Conservation (phyloP, 441 rosid species). For the Gossypium davidsonii region DNA sequence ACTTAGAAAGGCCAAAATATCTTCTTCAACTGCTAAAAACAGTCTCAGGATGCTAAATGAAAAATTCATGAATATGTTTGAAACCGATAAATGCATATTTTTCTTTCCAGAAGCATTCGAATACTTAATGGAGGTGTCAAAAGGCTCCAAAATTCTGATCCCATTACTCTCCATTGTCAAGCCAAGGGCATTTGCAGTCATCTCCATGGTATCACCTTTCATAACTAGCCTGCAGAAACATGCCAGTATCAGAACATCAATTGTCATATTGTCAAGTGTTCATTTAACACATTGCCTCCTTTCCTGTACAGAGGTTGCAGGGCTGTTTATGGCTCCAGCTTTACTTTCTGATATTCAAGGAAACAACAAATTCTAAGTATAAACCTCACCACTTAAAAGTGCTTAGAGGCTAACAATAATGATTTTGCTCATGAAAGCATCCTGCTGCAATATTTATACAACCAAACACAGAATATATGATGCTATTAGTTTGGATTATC, state of each 20-base stretch:
- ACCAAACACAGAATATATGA: neutral
- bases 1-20: conserved; percentile 82
- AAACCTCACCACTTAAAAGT: neutral
- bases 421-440: neutral
- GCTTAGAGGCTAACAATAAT: neutral
- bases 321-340: neutral
- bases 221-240: conserved; percentile 50
- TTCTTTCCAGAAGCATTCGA: conserved; percentile 90
- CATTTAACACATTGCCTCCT: neutral
- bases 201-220: conserved; percentile 67
- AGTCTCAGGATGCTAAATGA: conserved; percentile 88
- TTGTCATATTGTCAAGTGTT: conserved; percentile 16
- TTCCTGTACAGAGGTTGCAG: neutral
- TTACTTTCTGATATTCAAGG: neutral
- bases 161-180: conserved; percentile 95
- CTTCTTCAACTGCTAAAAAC: conserved; percentile 91
- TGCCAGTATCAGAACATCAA: conserved; percentile 17
- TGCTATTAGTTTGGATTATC: neutral
- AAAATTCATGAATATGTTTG: conserved; percentile 90
- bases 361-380: neutral
- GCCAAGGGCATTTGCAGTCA: conserved; percentile 78
- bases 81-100: conserved; percentile 57
- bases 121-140: conserved; percentile 67
- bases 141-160: conserved; percentile 90
- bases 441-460: neutral